phyloP scores from a whole-genome alignment of 2,329 filamentous ascomycete species.

The Hypomyces rosellus region DNA sequence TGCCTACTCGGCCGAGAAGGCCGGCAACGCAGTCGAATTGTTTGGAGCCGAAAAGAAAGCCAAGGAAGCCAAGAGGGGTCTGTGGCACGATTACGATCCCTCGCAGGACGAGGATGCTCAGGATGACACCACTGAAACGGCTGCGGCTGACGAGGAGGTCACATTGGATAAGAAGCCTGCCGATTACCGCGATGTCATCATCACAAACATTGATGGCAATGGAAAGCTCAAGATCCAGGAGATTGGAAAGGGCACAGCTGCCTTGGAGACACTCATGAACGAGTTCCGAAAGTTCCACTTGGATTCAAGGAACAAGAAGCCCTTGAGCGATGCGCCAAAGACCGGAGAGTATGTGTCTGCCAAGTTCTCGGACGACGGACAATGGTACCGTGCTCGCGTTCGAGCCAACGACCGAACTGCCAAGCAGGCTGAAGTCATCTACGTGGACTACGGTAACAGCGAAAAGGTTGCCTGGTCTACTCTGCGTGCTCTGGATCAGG shows the following conservation, averaged over 20 bases:
- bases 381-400: conserved; percentile 92
- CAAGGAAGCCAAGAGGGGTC: conserved; percentile 78
- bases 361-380: conserved; percentile 79
- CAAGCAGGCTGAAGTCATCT: conserved; percentile 84
- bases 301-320: conserved; percentile 70
- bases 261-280: conserved; percentile 81
- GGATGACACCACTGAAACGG: conserved; percentile 44
- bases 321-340: conserved; percentile 73
- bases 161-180: conserved; percentile 58
- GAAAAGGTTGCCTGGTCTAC: conserved; percentile 81
- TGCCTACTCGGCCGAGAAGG: conserved; percentile 91
- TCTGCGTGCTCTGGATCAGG: conserved; percentile 72
- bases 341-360: conserved; percentile 87
- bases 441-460: conserved; percentile 94
- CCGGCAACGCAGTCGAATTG: conserved; percentile 80
- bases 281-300: conserved; percentile 89
- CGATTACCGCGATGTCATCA: conserved; percentile 89
- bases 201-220: conserved; percentile 81
- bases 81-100: conserved; percentile 95
- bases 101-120: conserved; percentile 67
- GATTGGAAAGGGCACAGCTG: conserved; percentile 77
- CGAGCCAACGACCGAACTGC: conserved; percentile 87
- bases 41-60: conserved; percentile 82
- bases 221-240: conserved; percentile 87
- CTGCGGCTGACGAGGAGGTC: conserved; percentile 43